Base-by-base conservation (phyloP, 2,329 filamentous ascomycete genomes). In the Aspergillus luchuensis region DNA sequence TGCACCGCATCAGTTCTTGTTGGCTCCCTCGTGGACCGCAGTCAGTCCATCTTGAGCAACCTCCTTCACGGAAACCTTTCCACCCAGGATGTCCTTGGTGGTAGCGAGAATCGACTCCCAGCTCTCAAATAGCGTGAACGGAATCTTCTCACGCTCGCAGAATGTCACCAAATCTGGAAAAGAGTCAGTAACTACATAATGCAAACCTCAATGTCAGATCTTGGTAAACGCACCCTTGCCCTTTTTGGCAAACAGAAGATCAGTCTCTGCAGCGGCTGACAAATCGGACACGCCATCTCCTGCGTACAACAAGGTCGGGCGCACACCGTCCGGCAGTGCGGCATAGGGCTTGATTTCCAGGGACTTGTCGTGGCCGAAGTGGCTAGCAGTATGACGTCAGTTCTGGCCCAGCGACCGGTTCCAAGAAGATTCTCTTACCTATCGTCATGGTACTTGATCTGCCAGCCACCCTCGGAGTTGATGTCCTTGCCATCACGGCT, bases 321-420 rank as follows among this genome's bases (percentile, higher is more conserved):
- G 85, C 71, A 90, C 78, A 33, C 81, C 76, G 13, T 82, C 82
- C 0, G 91, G 87, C 47, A 96, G 82, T 25, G 87, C 75, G 25
- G 76, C 77, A 78, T 98, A 98, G 55, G 92, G 92, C 66, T 91
- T 87, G 71, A 99, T 92, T 74, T 95, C 91, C 57, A 94, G 82
- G 25, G 89, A 93, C 85, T 99, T 99, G 83, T 99, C 94, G 74
- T 99, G 95, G n/a, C 95, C 95, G 71, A 96, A 96, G 60, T 88
- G 84, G 72, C 90, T 91, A 63, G 28, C 55, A 61, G 56, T 33
- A 25, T 48, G 6, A 56, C 53, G 30, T 56, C 17, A 60, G 60
- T 25, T 11, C 17, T 39, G 21, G 23, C n/a, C 51, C 15, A 45
- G 11, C 71, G 21, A 30, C 13, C 19, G 19, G 23, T 17, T 17